A percentile compares a stretch with the other conserved stretches of the same genome.
Evolutionary conservation across 1,284 basidiomycete genomes (phyloP).

Genomic region (Naganishia sp.): DNA sequence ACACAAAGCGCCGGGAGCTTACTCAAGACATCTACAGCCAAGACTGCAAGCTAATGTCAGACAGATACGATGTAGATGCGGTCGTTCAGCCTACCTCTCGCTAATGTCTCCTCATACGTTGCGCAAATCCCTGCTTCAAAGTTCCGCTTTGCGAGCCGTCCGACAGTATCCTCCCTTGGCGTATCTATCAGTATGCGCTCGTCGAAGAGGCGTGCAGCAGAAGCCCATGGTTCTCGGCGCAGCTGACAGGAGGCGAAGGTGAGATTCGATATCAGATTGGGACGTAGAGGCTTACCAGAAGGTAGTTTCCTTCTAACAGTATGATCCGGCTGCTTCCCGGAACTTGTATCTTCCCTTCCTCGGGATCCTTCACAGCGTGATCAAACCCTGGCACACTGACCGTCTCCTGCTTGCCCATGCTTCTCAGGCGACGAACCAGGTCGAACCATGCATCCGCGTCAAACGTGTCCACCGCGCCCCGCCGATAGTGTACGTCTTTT

Average conservation of each 20-base stretch:
- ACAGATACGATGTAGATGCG: background rate
- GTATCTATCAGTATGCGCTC: slow-evolving; percentile 24
- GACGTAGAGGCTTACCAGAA: background rate
- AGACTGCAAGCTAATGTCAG: background rate
- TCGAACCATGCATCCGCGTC: slow-evolving; percentile 20
- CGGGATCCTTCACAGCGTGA: slow-evolving; percentile 33
- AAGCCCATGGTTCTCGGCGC: slow-evolving; percentile 23
- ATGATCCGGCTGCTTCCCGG: slow-evolving; percentile 23
- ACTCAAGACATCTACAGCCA: slow-evolving; percentile 22
- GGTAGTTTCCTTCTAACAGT: slow-evolving; percentile 29
- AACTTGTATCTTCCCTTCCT: slow-evolving; percentile 19
- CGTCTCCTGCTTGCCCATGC: background rate
- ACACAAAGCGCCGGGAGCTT: background rate
- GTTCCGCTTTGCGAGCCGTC: slow-evolving; percentile 8
- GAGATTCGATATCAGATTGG: background rate
- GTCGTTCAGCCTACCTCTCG: slow-evolving; percentile 7
- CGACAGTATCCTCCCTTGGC: slow-evolving; percentile 5
- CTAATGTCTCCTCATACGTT: slow-evolving; percentile 22
- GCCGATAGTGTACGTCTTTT: slow-evolving; percentile 29
- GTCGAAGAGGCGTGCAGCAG: slow-evolving; percentile 23
- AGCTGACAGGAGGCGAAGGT: background rate
- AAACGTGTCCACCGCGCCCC: slow-evolving; percentile 33
- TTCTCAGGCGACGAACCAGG: slow-evolving; percentile 11
- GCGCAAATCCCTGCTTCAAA: slow-evolving; percentile 21
- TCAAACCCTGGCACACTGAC: slow-evolving; percentile 29